phyloP scores from a whole-genome alignment of 2,329 filamentous ascomycete genomes.

The Pseudonectria foliicola region DNA sequence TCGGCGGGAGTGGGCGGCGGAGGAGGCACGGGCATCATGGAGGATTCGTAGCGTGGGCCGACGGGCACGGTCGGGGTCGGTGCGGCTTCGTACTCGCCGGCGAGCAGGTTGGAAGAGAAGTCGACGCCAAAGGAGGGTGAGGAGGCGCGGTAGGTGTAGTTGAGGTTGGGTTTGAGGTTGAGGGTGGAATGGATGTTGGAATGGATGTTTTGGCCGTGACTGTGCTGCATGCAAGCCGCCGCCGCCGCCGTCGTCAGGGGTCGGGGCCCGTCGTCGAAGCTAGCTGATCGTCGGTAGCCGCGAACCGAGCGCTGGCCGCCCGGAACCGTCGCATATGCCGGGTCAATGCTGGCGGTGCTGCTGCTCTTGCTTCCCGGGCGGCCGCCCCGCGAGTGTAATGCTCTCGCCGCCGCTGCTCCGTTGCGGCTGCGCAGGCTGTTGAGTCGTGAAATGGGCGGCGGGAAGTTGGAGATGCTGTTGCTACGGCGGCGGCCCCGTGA shows the following conservation, averaged over 20 bases:
- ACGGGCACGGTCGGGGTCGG: conserved; percentile 79
- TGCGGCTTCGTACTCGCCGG: conserved; percentile 66
- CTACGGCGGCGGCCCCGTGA: conserved; percentile 63
- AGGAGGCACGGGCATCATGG: conserved; percentile 23
- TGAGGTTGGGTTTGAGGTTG: too few species aligned
- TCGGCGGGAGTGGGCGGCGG: conserved; percentile 33
- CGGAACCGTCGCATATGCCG: conserved; percentile 46
- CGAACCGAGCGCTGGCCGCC: conserved; percentile 53
- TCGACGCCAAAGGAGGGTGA: conserved; percentile 39
- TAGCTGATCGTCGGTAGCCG: conserved; percentile 56
- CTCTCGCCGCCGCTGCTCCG: conserved; percentile 34
- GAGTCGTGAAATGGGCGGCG: conserved; percentile 50
- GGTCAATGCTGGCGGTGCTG: conserved; percentile 58
- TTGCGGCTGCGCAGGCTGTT: conserved; percentile 51
- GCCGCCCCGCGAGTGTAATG: conserved; percentile 43
- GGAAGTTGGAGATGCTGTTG: conserved; percentile 72
- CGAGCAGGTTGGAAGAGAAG: conserved; percentile 40
- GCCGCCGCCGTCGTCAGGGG: conserved; percentile 20
- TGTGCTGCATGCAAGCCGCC: too few species aligned
- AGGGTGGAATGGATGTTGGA: too few species aligned
- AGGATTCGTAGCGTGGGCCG: conserved; percentile 55
- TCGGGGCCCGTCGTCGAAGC: conserved; percentile 61
- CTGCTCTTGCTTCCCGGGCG: conserved; percentile 68
- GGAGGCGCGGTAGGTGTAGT: conserved; percentile 2
- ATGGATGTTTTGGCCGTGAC: too few species aligned